Evolutionary conservation across 2,329 filamentous ascomycete genomes (phyloP).

Genomic region (Stemphylium beticola): DNA sequence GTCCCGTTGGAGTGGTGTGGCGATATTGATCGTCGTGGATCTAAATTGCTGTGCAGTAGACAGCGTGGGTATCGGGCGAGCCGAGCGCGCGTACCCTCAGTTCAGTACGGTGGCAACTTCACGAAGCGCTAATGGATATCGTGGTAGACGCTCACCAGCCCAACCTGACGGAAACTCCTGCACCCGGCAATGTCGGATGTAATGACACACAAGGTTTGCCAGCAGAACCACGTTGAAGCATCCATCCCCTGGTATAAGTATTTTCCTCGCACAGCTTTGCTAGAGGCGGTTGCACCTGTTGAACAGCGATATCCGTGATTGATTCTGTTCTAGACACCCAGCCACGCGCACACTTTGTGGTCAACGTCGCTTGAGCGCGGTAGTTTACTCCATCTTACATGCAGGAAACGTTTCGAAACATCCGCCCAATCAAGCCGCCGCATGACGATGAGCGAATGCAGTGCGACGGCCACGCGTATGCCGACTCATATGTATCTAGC

Average conservation of each 20-base stretch:
- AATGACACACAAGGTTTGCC: not conserved
- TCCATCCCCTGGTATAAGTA: not conserved
- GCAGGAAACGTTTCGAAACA: constrained; percentile 38
- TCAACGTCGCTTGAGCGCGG: constrained; percentile 5
- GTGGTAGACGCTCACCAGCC: not conserved
- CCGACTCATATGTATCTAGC: constrained; percentile 16
- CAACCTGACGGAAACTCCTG: not conserved
- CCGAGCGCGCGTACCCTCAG: constrained; percentile 7
- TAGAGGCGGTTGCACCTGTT: not conserved
- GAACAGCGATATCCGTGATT: not conserved
- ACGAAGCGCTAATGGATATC: constrained; percentile 7
- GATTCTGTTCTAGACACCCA: not conserved
- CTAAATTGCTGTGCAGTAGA: constrained; percentile 11
- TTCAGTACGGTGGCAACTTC: constrained; percentile 11
- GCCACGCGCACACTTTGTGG: not conserved
- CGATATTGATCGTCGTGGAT: constrained; percentile 5
- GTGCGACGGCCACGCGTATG: constrained; percentile 24
- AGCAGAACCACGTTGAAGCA: not conserved
- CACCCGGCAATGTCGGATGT: not conserved
- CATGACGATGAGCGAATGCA: constrained; percentile 11
- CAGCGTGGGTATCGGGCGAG: constrained; percentile 9
- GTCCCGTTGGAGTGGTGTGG: constrained; percentile 9
- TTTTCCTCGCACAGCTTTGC: not conserved
- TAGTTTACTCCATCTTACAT: constrained; percentile 22
- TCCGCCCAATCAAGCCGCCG: constrained; percentile 26